Base-by-base conservation (phyloP, 257 asterid species). In the Nicotiana tabacum region DNA sequence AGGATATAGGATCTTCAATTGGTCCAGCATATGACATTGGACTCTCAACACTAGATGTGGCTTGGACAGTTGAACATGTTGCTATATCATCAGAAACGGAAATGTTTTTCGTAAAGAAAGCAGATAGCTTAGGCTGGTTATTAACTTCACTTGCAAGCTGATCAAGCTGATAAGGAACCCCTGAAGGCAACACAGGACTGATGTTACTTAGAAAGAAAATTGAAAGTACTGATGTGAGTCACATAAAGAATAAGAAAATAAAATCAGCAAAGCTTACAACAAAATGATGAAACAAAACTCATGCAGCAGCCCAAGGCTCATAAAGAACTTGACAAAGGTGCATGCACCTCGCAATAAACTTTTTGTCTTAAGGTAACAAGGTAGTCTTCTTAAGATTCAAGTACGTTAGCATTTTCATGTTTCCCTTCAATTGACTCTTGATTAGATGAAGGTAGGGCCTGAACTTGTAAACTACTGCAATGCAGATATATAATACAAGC, bases 161-260 rank as follows among this genome's bases (percentile, higher is more conserved):
- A 87, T 93, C 92, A 66, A 95, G 98, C 90, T 94, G 98, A 88
- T 93, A 96, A 69, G 96, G 97, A 39, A 85, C 84, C 99, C 99
- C 98, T 94, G 84, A 61, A 85, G 83, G 77, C 65, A 83, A 86
- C 82, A 21, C 16, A 29, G 43, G 10, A 65, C 70, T 30, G 70
- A 65, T 30, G 43, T 64, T 29, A 29, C 17, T 65, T 29, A 29
- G 39, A 65, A 13, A 65, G 70, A 29, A 30, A 65, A 13, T 13
- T 29, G 10, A 2, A 65, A 30, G 70, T 29, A 13, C 21, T 30
- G 9, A 65, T 4, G 10, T 13, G 43, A 29, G 70, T 13, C 21
- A 16, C 43, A 65, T 12, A 30, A 30, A 29, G 67, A 8, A 61
- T 24, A 29, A 61, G 43, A 65, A 29, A 64, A 37, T 12, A 0